phyloP scores from a whole-genome alignment of 108 stramenopile genomes.

The Skeletonema marinoi region DNA sequence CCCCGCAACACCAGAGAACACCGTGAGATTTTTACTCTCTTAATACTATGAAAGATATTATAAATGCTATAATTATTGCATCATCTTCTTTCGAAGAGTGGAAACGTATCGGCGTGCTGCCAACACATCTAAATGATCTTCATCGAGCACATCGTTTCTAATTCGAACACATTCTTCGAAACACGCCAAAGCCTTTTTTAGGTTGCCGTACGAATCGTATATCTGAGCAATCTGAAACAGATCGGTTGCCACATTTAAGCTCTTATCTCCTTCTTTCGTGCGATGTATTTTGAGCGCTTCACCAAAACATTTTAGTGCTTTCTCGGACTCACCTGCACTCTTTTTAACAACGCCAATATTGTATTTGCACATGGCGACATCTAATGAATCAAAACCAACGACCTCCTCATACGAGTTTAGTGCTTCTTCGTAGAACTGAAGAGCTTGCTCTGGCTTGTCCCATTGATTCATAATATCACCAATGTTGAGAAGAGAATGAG shows the following conservation, averaged over 20 bases:
- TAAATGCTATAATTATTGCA: background rate
- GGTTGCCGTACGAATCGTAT: conserved; percentile 45
- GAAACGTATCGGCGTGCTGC: conserved; percentile 39
- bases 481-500: conserved; percentile 23
- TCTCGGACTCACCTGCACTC: conserved; percentile 43
- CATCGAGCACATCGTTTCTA: conserved; percentile 25
- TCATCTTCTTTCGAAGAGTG: conserved; percentile 19
- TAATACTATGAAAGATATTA: background rate
- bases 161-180: conserved; percentile 50
- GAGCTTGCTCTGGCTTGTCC: conserved; percentile 43
- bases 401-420: conserved; percentile 40
- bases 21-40: background rate
- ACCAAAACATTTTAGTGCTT: conserved; percentile 58
- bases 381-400: conserved; percentile 56
- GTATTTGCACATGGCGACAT: conserved; percentile 64
- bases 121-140: conserved; percentile 45
- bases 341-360: conserved; percentile 63
- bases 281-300: conserved; percentile 52
- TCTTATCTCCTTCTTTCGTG: conserved; percentile 40
- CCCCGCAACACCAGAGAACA: too few relatives aligned
- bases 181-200: conserved; percentile 36
- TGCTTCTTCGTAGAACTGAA: conserved; percentile 48
- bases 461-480: conserved; percentile 48
- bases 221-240: conserved; percentile 44
- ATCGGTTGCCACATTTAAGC: conserved; percentile 35